Conservation (phyloP, 805 yeast genomes). For the Ogataea pignaliae region DNA sequence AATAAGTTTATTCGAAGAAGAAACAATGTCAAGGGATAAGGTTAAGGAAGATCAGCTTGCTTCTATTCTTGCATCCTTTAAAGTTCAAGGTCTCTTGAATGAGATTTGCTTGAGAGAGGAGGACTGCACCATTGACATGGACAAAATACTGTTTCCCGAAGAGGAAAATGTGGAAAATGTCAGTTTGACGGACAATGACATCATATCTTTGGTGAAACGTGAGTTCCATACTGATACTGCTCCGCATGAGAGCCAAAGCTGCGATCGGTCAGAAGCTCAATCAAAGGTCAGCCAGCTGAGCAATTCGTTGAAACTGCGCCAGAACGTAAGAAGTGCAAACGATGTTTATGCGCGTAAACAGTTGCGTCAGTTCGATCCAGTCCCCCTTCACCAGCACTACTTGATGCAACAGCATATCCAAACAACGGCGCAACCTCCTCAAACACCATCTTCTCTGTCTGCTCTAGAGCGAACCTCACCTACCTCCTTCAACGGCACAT, state of each 20-base stretch:
- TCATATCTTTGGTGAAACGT: constrained; percentile 24
- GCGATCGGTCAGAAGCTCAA: neutral
- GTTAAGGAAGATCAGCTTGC: constrained; percentile 22
- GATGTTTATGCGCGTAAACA: too few species aligned
- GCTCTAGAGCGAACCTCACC: too few species aligned
- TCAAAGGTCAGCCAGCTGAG: constrained; percentile 1
- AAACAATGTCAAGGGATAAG: constrained; percentile 10
- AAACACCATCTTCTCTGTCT: too few species aligned
- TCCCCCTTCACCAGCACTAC: neutral
- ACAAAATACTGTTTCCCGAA: constrained; percentile 32
- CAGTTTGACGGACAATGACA: constrained; percentile 32
- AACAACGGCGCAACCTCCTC: too few species aligned
- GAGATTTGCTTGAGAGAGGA: constrained; percentile 2
- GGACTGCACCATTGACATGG: constrained; percentile 17
- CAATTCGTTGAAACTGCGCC: constrained; percentile 3
- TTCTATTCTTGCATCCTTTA: constrained; percentile 19
- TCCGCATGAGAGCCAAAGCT: neutral
- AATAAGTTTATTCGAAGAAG: constrained; percentile 5
- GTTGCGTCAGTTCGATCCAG: too few species aligned
- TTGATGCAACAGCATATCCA: too few species aligned
- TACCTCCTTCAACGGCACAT: neutral
- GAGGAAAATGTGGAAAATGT: constrained; percentile 32
- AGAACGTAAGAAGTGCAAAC: neutral
- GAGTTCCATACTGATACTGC: constrained; percentile 7
- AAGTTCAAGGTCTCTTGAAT: constrained; percentile 12